phyloP scores from a whole-genome alignment of 306 rosid genomes.

The Urtica urens region DNA sequence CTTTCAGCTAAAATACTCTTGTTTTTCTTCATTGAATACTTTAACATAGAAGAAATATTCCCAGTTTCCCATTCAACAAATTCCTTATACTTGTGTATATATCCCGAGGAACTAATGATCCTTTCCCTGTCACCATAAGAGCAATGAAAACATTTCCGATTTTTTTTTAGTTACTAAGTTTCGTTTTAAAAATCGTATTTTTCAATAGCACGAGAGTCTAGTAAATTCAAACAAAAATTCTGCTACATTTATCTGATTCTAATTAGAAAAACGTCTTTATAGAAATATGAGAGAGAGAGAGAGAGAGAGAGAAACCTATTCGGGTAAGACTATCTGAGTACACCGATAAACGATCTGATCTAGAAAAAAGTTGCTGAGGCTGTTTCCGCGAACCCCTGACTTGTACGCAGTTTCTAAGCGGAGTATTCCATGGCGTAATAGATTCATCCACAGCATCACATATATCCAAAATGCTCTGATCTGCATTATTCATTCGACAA shows the following conservation, averaged over 20 bases:
- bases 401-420: slow-evolving; percentile 55
- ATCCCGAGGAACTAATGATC: too few relatives aligned
- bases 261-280: background rate
- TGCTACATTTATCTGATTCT: background rate
- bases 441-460: slow-evolving; percentile 63
- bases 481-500: slow-evolving; percentile 44
- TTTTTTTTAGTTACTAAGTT: too few relatives aligned
- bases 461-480: slow-evolving; percentile 38
- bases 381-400: slow-evolving; percentile 26
- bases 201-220: background rate
- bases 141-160: too few relatives aligned
- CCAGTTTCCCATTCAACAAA: too few relatives aligned
- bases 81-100: too few relatives aligned
- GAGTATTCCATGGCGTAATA: slow-evolving; percentile 60
- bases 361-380: slow-evolving; percentile 42
- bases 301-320: slow-evolving; percentile 60
- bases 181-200: too few relatives aligned
- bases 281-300: background rate
- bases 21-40: background rate
- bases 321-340: slow-evolving; percentile 52
- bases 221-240: background rate
- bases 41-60: too few relatives aligned
- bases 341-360: slow-evolving; percentile 51
- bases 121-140: background rate
- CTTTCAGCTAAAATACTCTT: background rate